A percentile compares a stretch with the other conserved stretches of the same genome.
Conservation (phyloP, 345 rosid species). For the Ceriops zippeliana region DNA sequence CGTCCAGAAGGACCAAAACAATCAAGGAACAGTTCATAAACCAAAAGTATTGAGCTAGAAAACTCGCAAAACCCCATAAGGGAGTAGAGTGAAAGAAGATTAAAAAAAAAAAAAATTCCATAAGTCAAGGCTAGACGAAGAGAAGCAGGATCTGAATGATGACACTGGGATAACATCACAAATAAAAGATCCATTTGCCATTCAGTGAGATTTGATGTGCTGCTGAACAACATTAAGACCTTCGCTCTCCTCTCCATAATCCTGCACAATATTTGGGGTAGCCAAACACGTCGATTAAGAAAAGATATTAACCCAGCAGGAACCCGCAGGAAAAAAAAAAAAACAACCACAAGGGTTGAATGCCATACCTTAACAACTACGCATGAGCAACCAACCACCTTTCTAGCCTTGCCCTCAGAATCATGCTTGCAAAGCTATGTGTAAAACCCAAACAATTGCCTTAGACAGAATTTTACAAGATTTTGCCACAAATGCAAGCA, state of each 20-base stretch:
- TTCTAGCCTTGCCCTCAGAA: slow-evolving; percentile 5
- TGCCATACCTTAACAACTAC: slow-evolving; percentile 68
- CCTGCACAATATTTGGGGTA: slow-evolving; percentile 34
- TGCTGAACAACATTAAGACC: slow-evolving; percentile 49
- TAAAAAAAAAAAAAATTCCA: background rate
- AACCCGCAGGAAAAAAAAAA: background rate
- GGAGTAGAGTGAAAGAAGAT: background rate
- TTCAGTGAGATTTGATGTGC: slow-evolving; percentile 47
- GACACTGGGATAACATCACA: background rate
- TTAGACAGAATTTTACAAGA: too few relatives aligned
- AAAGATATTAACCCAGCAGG: background rate
- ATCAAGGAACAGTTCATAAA: background rate
- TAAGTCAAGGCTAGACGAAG: background rate
- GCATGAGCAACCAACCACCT: slow-evolving; percentile 49
- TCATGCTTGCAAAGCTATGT: slow-evolving; percentile 78
- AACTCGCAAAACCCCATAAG: background rate
- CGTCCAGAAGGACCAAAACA: background rate
- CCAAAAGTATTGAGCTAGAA: too few relatives aligned
- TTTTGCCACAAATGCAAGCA: background rate
- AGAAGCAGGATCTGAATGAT: background rate
- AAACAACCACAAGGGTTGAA: background rate
- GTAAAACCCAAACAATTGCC: background rate
- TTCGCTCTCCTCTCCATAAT: slow-evolving; percentile 56
- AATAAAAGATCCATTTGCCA: background rate
- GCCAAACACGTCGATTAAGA: background rate